Evolutionary conservation across 2,329 filamentous ascomycete genomes (phyloP), one percentile per base, ranked within the genome.

Genomic region (Penicillium sp.): DNA sequence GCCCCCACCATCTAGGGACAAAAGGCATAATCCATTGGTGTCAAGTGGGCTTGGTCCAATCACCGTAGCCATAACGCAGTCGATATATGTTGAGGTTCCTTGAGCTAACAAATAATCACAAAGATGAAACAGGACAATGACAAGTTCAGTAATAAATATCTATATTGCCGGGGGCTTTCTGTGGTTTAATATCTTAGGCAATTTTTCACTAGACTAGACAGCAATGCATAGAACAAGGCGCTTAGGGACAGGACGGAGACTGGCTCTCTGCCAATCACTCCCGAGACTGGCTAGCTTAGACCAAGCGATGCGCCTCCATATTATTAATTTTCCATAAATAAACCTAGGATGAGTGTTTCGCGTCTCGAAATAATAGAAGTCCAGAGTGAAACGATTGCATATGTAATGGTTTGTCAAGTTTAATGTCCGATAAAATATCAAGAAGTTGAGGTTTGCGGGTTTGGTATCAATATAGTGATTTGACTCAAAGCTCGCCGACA

Each of bases 1-100:
- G 4, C 76, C 77, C 2, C 76, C 77, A 13, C 77, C 76, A 61
- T 79, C 76, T 6, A 73, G 59, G 27, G 61, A 60, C 1, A 68
- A 13, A 0, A 68, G 52, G 23, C 63, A 66, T 0, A 67, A 17
- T 6, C 65, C 63, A n/a, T 56, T 37, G 1, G 4, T n/a, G 2
- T 62, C 48, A 9, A 60, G 40, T 2, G 57, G 57, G 6, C 56
- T 61, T 3, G 52, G 43, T 21, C 47, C 47, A n/a, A 19, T 10
- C 9, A 8, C n/a, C 3, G 6, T 17, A 4, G 37, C 1, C 15
- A 50, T 35, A 9, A 38, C 19, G 4, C 19, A 2, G 7, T 25
- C 7, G 25, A 15, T n/a, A n/a, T 41, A 31, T 23, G 2, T 13
- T 17, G 23, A 10, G 7, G n/a, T 10, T 8, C 7, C 10, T n/a